phyloP scores from a whole-genome alignment of 768 basidiomycete genomes.

The Serendipita vermifera region DNA sequence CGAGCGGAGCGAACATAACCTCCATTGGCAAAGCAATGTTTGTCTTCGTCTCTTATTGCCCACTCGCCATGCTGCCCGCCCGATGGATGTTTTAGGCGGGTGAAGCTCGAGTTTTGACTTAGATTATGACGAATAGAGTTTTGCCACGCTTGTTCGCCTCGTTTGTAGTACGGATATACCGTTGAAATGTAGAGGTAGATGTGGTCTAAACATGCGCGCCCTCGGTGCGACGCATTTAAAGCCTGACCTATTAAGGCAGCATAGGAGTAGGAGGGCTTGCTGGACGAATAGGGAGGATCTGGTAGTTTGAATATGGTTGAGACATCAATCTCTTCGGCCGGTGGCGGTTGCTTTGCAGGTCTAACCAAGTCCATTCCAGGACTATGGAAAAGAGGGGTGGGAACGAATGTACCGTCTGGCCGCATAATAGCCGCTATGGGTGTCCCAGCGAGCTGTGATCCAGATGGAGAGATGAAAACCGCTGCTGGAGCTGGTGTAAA shows the following conservation, averaged over 20 bases:
- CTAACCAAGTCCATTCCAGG: conserved; percentile 3
- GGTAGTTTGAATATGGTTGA: conserved; percentile 47
- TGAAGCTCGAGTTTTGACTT: conserved; percentile 51
- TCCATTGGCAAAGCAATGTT: conserved; percentile 4
- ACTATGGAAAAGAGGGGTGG: conserved; percentile 12
- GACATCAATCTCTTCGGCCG: conserved; percentile 11
- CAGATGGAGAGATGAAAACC: neutral
- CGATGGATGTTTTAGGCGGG: neutral
- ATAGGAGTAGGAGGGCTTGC: conserved; percentile 80
- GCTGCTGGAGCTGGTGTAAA: conserved; percentile 12
- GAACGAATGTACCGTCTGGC: conserved; percentile 7
- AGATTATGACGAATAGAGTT: conserved; percentile 96
- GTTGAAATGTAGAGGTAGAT: conserved; percentile 95
- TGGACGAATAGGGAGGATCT: conserved; percentile 64
- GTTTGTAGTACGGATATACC: conserved; percentile 86
- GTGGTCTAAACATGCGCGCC: conserved; percentile 77
- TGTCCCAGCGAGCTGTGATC: neutral
- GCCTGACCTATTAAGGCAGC: conserved; percentile 95
- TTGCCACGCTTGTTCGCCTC: conserved; percentile 92
- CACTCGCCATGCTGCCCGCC: conserved; percentile 3
- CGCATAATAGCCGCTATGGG: neutral
- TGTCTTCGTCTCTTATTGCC: conserved; percentile 1
- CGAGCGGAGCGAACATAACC: neutral
- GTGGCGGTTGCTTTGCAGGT: conserved; percentile 3
- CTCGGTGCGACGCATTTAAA: conserved; percentile 63